phyloP scores from a whole-genome alignment of 176 grass and related monocot genomes.

The bread wheat (Triticum aestivum) region IWGSC_CS_RefSeq_v2.1 NC_057812.1:164618302-164618801 shows the following conservation, averaged over 20 bases:
- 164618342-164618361: constrained; percentile 21
- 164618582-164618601: constrained; percentile 92
- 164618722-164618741: not conserved
- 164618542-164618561: constrained; percentile 99
- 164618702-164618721: not conserved
- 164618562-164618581: constrained; percentile 95
- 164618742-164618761: not conserved
- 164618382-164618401: not conserved
- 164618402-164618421: not conserved
- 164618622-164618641: constrained; percentile 23
- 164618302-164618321: not conserved
- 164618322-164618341: not conserved
- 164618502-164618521: constrained; percentile 73
- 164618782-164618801: not conserved
- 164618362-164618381: not conserved
- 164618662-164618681: not conserved
- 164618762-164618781: not conserved
- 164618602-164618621: constrained; percentile 50
- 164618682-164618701: not conserved
- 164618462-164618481: not conserved
- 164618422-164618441: not conserved
- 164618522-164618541: constrained; percentile 99
- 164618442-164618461: not conserved
- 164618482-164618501: not conserved
- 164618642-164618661: not conserved